Evolutionary conservation across 768 basidiomycete species (phyloP).

Genomic region (Tulasnella sp.): DNA sequence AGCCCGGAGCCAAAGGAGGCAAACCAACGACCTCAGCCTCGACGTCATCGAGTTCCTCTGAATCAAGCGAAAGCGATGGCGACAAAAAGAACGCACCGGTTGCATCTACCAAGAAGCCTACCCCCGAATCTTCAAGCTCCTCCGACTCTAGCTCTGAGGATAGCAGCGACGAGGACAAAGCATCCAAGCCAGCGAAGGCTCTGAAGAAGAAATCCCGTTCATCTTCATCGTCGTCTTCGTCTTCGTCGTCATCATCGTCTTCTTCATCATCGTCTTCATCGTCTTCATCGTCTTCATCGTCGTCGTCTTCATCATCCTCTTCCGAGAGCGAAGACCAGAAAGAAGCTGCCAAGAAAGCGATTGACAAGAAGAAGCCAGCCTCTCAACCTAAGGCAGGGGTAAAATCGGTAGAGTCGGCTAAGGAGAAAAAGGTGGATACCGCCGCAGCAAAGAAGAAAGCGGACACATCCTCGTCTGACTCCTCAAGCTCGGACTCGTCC

Average conservation of each 20-base stretch:
- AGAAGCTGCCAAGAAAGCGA: neutral
- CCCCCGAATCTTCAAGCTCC: neutral
- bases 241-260: constrained; percentile 5
- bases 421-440: neutral
- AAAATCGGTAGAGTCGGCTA: too few relatives aligned
- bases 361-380: constrained; percentile 3
- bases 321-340: neutral
- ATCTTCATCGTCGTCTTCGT: constrained; percentile 11
- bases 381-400: too few relatives aligned
- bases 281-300: constrained; percentile 22
- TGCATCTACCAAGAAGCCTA: neutral
- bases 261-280: constrained; percentile 13
- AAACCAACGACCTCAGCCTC: neutral
- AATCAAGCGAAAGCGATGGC: neutral
- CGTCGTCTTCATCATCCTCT: constrained; percentile 25
- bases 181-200: neutral
- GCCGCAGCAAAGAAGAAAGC: constrained; percentile 17
- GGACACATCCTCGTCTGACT: constrained; percentile 37
- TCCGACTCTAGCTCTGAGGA: neutral
- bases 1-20: neutral
- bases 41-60: constrained; percentile 15
- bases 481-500: constrained; percentile 40
- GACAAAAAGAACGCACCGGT: neutral
- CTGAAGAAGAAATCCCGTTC: neutral
- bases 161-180: constrained; percentile 31